These are phyloP conservation scores for Coemansia sp. DNA, from an alignment of 192 early-diverging fungal species.

Conservation along the genomic window DNA sequence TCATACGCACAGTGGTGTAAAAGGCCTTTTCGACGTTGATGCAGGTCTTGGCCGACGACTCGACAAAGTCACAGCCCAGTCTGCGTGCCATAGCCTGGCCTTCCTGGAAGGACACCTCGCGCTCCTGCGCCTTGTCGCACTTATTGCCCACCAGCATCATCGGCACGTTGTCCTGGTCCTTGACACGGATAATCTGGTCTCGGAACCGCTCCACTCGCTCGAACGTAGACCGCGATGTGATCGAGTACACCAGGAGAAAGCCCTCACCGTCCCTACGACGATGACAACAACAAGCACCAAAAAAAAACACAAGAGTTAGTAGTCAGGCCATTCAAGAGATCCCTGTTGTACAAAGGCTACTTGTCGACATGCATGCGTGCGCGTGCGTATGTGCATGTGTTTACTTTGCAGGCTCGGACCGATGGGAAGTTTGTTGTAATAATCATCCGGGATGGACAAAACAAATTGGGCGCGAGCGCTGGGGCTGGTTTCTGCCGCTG, in stretches of 20 bases:
- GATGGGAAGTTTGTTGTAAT: constrained; percentile 9
- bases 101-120: constrained; percentile 85
- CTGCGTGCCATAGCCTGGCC: constrained; percentile 74
- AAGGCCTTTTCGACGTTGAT: constrained; percentile 91
- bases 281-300: constrained; percentile 1
- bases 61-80: constrained; percentile 81
- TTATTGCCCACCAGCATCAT: constrained; percentile 96
- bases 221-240: constrained; percentile 85
- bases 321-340: not conserved
- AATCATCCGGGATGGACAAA: constrained; percentile 11
- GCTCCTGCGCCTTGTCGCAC: constrained; percentile 79
- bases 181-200: constrained; percentile 89
- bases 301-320: not conserved
- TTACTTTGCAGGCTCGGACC: constrained; percentile 10
- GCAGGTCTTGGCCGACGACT: constrained; percentile 87
- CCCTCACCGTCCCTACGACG: constrained; percentile 77
- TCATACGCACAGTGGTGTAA: constrained; percentile 79
- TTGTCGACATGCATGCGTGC: not conserved
- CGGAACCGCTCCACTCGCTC: constrained; percentile 83
- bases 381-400: not conserved
- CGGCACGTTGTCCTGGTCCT: constrained; percentile 82
- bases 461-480: not conserved
- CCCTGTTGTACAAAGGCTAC: constrained; percentile 7
- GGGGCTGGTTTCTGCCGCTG: constrained; percentile 12
- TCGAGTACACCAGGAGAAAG: constrained; percentile 88